These are phyloP conservation scores for Amoebophrya sp. DNA, from an alignment of 169 alveolate genomes.

Conservation along the genomic window DNA sequence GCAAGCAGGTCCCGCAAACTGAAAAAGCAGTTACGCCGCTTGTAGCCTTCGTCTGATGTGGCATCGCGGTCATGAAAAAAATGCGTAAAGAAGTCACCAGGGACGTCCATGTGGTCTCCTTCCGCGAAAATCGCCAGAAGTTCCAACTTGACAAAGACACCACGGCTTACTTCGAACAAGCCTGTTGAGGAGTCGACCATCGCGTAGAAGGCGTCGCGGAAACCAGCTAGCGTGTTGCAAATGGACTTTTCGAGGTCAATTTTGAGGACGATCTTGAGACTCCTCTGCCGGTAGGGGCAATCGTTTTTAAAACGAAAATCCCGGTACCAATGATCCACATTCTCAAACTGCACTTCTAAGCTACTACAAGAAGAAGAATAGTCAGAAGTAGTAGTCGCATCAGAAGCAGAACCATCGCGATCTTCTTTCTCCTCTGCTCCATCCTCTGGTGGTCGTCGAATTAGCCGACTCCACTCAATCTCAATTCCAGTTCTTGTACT, in stretches of 20 bases:
- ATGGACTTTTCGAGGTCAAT: background rate
- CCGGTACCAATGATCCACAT: background rate
- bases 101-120: slow-evolving; percentile 18
- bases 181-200: background rate
- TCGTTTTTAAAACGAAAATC: background rate
- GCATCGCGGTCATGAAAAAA: background rate
- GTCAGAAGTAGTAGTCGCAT: too few relatives aligned
- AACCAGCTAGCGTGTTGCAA: background rate
- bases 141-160: background rate
- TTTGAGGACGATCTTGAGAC: background rate
- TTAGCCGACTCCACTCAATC: too few relatives aligned
- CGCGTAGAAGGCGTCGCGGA: background rate
- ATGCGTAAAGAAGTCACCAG: background rate
- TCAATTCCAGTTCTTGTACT: too few relatives aligned
- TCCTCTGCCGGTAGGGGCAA: background rate
- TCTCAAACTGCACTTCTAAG: background rate
- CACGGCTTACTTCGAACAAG: background rate
- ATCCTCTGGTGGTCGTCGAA: too few relatives aligned
- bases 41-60: background rate
- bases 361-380: too few relatives aligned
- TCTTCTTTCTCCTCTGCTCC: too few relatives aligned
- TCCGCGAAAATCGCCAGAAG: background rate
- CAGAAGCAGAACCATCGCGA: too few relatives aligned
- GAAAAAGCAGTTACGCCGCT: slow-evolving; percentile 6
- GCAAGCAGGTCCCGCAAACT: background rate